phyloP scores from a whole-genome alignment of 1,284 basidiomycete genomes.

The Marasmius oreades region DNA sequence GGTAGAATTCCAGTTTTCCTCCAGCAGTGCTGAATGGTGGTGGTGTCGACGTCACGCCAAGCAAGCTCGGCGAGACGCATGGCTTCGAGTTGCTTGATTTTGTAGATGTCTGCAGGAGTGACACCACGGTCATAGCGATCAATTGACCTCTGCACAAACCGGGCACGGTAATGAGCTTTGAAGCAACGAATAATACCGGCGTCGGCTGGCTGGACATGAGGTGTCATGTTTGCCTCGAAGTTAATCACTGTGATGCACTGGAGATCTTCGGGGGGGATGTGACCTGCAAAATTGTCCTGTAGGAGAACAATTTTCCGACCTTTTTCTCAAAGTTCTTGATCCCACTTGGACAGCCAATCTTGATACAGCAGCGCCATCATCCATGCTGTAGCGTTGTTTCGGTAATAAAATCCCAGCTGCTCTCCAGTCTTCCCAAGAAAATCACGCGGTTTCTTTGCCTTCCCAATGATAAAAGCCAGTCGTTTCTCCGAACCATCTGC shows the following conservation, averaged over 20 bases:
- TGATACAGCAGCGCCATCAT: slow-evolving; percentile 22
- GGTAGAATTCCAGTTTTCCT: not conserved
- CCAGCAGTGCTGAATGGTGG: not conserved
- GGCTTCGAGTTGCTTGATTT: slow-evolving; percentile 30
- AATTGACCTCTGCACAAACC: slow-evolving; percentile 24
- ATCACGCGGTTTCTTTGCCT: slow-evolving; percentile 19
- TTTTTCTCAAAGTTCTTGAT: slow-evolving; percentile 18
- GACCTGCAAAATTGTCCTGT: slow-evolving; percentile 28
- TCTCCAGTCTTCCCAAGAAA: slow-evolving; percentile 21
- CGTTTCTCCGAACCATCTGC: slow-evolving; percentile 23
- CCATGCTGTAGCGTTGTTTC: slow-evolving; percentile 27
- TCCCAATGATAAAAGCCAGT: slow-evolving; percentile 25
- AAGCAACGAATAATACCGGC: slow-evolving; percentile 28
- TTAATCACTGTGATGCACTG: slow-evolving; percentile 16
- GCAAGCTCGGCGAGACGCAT: slow-evolving; percentile 23
- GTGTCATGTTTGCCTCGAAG: slow-evolving; percentile 14
- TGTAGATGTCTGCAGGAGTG: slow-evolving; percentile 25
- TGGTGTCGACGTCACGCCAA: not conserved
- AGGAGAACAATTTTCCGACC: slow-evolving; percentile 24
- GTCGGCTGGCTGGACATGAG: slow-evolving; percentile 21
- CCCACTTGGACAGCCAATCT: slow-evolving; percentile 22
- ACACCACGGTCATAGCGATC: slow-evolving; percentile 26
- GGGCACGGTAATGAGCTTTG: slow-evolving; percentile 27
- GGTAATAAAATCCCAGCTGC: slow-evolving; percentile 27
- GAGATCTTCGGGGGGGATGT: slow-evolving; percentile 19